Base-by-base conservation (phyloP, 2,329 filamentous ascomycete genomes). In the Tricladium varicosporioides region DNA sequence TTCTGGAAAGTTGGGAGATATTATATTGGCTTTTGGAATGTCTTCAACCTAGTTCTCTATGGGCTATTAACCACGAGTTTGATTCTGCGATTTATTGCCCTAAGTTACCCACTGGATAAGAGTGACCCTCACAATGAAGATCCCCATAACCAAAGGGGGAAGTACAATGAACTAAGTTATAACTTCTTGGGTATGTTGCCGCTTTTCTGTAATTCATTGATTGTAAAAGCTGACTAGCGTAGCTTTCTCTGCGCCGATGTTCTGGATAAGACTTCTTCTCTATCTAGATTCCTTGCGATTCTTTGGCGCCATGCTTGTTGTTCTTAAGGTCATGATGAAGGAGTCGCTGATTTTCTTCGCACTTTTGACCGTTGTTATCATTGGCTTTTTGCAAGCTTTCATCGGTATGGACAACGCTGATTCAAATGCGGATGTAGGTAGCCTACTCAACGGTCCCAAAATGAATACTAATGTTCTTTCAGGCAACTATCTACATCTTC, bases 241-340 rank as follows among this genome's bases (percentile, higher is more conserved):
- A 69, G 92, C 94, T 9, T 96, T 97, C 72, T 86, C 87, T 2
- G 92, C 94, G 0, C 94, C 94, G 0, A 90, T 99, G 89, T 97
- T 99, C 73, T 99, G 94, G 93, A 89, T 87, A 69, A 88, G 94
- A 4, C 80, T 99, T 58, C 76, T 99, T 60, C 83, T 99, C 5
- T 99, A 97, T 70, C 83, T 99, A 15, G 94, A 99, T 73, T 91
- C 89, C 33, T 84, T 96, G 80, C 86, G 90, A 54, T 99, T 99
- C 78, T 99, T 99, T 68, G 94, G 94, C 19, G 92, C 93, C 50
- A 99, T 99, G 94, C 83, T 99, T 1, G 93, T 99, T 1, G 92
- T 99, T 1, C 79, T 99, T 46, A 96, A 97, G 72, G 89, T 92
- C 51, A 92, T 93, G 89, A 92, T 93, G 88, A 91, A 91, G 69